These are phyloP conservation scores for Diaporthe ampelina DNA, from an alignment of 2,329 filamentous ascomycete species.

Conservation along the genomic window DNA sequence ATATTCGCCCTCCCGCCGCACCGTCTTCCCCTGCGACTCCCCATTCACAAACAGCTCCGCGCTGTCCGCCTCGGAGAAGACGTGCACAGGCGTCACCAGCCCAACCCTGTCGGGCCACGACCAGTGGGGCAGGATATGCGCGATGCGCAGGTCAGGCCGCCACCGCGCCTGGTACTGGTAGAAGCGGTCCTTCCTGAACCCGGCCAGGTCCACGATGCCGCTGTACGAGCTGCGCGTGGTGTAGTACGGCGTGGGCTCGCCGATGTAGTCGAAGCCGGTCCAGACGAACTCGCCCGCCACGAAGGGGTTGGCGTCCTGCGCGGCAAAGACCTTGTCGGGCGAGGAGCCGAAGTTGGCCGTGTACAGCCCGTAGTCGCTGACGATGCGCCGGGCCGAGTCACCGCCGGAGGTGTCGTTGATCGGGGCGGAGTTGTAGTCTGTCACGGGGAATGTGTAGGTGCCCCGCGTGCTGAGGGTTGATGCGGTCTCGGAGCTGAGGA, in stretches of 20 bases:
- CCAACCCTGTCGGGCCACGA: constrained; percentile 64
- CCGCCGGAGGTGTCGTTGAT: constrained; percentile 56
- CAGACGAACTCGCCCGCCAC: constrained; percentile 69
- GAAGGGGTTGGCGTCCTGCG: constrained; percentile 62
- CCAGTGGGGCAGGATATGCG: constrained; percentile 70
- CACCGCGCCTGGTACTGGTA: constrained; percentile 69
- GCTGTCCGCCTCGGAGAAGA: constrained; percentile 65
- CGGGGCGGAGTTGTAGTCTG: constrained; percentile 52
- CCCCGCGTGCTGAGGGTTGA: constrained; percentile 64
- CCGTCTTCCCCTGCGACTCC: constrained; percentile 57
- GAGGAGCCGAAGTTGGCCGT: constrained; percentile 60
- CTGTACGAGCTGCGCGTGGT: constrained; percentile 67
- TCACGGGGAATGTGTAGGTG: constrained; percentile 67
- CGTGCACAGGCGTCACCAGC: constrained; percentile 66
- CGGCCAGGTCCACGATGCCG: constrained; percentile 69
- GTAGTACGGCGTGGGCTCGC: constrained; percentile 63
- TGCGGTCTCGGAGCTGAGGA: constrained; percentile 58
- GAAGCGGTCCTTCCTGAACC: constrained; percentile 69
- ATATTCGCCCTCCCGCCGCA: constrained; percentile 55
- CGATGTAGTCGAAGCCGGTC: constrained; percentile 65
- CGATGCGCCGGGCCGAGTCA: constrained; percentile 53
- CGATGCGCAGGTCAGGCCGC: constrained; percentile 61
- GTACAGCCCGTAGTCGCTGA: constrained; percentile 68
- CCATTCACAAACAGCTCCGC: constrained; percentile 69
- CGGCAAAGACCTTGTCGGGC: constrained; percentile 66